A percentile compares a stretch with the other conserved stretches of the same genome.
phyloP scores from a whole-genome alignment of 345 rosid genomes.

The Psidium guajava region DNA sequence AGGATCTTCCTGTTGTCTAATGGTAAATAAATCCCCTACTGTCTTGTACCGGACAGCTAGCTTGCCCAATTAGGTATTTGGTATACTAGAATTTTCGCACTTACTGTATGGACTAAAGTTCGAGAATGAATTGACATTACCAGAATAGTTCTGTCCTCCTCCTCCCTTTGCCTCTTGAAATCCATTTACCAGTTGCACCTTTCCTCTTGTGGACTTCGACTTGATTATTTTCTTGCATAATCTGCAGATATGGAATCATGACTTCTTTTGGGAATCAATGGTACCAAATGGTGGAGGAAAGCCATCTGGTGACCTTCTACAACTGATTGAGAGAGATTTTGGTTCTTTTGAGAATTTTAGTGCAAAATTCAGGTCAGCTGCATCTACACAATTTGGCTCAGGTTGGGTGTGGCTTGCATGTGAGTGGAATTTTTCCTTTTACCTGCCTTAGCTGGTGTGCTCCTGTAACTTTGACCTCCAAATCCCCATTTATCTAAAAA shows the following conservation, averaged over 20 bases:
- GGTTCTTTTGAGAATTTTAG: slow-evolving; percentile 57
- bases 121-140: background rate
- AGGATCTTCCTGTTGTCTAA: background rate
- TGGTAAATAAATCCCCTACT: background rate
- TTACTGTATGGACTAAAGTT: background rate
- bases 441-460: background rate
- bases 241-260: slow-evolving; percentile 88
- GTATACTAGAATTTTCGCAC: background rate
- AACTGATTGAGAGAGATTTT: slow-evolving; percentile 70
- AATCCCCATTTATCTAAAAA: background rate
- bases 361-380: slow-evolving; percentile 51
- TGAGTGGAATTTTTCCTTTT: slow-evolving; percentile 15
- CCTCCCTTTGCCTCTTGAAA: background rate
- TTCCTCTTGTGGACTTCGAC: background rate
- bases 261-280: slow-evolving; percentile 92
- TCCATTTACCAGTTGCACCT: background rate
- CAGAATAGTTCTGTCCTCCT: background rate
- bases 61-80: background rate
- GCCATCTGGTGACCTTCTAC: slow-evolving; percentile 71
- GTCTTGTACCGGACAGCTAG: background rate
- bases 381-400: slow-evolving; percentile 81
- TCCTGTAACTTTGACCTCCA: background rate
- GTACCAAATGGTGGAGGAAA: slow-evolving; percentile 90
- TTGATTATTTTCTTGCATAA: background rate
- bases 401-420: slow-evolving; percentile 99